Conservation (phyloP, 177 flowering plant species). For the Vitis hybrid region DNA sequence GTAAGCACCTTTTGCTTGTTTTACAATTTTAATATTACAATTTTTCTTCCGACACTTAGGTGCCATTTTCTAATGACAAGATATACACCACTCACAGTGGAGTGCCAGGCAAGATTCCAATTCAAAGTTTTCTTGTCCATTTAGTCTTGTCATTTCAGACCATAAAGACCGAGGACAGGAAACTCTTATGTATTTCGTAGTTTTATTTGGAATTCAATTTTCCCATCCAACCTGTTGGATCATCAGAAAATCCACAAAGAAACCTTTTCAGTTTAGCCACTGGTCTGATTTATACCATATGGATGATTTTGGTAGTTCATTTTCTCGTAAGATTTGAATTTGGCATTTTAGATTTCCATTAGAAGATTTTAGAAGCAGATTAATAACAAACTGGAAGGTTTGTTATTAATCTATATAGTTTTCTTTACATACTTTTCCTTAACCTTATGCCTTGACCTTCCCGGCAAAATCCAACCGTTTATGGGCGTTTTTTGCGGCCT, state of each 20-base stretch:
- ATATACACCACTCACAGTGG: conserved; percentile 97
- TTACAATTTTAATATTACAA: too few relatives aligned
- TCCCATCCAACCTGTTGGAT: too few relatives aligned
- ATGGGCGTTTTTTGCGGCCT: too few relatives aligned
- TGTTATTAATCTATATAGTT: too few relatives aligned
- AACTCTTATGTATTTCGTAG: background rate
- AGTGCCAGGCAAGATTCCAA: conserved; percentile 70
- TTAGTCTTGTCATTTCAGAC: background rate
- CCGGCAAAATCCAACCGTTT: background rate
- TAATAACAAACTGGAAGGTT: too few relatives aligned
- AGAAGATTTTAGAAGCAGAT: too few relatives aligned
- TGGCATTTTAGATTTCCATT: background rate
- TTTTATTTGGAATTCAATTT: background rate
- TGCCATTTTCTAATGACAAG: conserved; percentile 99
- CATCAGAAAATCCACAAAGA: too few relatives aligned
- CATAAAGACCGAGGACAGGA: too few relatives aligned
- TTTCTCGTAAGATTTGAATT: background rate
- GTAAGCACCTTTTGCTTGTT: too few relatives aligned
- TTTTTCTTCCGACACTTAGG: conserved; percentile 81
- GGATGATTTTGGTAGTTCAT: too few relatives aligned
- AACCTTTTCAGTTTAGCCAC: too few relatives aligned
- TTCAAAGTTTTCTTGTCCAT: background rate
- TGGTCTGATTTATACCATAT: too few relatives aligned
- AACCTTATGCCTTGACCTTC: background rate
- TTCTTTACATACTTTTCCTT: background rate